Conservation (phyloP, 805 yeast species). For the Candida verbasci region DNA sequence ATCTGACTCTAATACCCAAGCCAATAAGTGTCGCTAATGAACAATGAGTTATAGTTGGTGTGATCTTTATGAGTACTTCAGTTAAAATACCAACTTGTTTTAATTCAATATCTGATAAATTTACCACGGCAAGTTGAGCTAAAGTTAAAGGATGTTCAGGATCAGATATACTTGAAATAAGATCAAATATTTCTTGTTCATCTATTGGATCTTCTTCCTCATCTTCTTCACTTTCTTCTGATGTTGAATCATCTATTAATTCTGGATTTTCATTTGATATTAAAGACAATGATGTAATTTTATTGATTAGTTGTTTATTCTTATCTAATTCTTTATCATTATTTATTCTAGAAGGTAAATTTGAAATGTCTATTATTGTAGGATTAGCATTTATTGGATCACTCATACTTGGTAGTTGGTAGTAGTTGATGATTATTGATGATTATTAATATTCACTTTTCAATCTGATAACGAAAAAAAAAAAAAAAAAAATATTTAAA, state of each 20-base stretch:
- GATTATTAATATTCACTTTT: not conserved
- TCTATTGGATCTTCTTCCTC: constrained; percentile 65
- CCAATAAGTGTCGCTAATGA: constrained; percentile 95
- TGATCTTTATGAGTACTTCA: constrained; percentile 74
- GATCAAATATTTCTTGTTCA: constrained; percentile 83
- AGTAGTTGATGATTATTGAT: too few relatives aligned
- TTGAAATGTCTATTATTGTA: constrained; percentile 66
- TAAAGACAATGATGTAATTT: constrained; percentile 31
- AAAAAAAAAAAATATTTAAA: not conserved
- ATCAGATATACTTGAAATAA: constrained; percentile 83
- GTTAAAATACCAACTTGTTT: constrained; percentile 59
- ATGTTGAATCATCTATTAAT: constrained; percentile 14
- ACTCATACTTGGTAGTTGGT: constrained; percentile 45
- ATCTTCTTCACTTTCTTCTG: constrained; percentile 23
- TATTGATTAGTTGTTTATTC: constrained; percentile 17
- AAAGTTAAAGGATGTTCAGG: constrained; percentile 96
- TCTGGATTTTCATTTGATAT: constrained; percentile 13
- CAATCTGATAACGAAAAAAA: not conserved
- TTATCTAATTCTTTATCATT: constrained; percentile 10
- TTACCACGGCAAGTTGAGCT: constrained; percentile 93
- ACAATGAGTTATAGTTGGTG: constrained; percentile 98
- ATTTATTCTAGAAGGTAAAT: constrained; percentile 65
- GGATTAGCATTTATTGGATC: constrained; percentile 93
- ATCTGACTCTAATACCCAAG: constrained; percentile 84
- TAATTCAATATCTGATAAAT: constrained; percentile 73